Conservation (phyloP, 2,329 filamentous ascomycete genomes). For the Aspergillus glaucus region DNA sequence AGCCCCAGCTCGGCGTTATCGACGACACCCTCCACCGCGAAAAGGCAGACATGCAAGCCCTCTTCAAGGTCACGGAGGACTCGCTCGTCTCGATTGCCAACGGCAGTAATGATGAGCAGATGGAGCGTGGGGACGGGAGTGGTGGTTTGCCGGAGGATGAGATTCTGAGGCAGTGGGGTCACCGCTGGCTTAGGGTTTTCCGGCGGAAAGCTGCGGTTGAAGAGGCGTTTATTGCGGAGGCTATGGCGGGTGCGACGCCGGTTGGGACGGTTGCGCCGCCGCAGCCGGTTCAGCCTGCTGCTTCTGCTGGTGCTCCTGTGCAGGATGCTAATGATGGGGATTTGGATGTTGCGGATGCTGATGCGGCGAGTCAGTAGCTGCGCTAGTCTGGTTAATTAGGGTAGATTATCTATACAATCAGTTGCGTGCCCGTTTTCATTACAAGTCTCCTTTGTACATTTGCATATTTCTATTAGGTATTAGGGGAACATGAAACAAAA, state of each 20-base stretch:
- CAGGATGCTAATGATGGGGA: conserved; percentile 21
- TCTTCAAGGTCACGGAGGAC: conserved; percentile 78
- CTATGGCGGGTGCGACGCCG: conserved; percentile 44
- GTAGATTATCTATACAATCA: not conserved
- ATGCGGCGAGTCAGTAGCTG: conserved; percentile 5
- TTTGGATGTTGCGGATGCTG: conserved; percentile 25
- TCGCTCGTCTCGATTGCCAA: conserved; percentile 64
- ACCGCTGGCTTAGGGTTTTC: conserved; percentile 82
- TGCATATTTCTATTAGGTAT: too few relatives aligned
- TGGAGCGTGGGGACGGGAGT: conserved; percentile 58
- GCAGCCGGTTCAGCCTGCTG: not conserved
- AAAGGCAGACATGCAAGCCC: conserved; percentile 64
- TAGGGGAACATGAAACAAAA: too few relatives aligned
- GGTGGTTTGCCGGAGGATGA: conserved; percentile 49
- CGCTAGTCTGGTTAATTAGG: not conserved
- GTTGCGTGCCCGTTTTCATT: too few relatives aligned
- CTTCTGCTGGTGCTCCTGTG: conserved; percentile 7
- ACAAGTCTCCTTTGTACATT: too few relatives aligned
- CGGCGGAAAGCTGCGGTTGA: conserved; percentile 76
- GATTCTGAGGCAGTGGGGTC: conserved; percentile 71
- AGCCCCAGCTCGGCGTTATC: conserved; percentile 51
- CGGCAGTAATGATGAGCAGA: conserved; percentile 67
- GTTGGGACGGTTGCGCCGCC: conserved; percentile 32
- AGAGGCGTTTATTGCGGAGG: conserved; percentile 61
- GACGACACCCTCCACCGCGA: conserved; percentile 65